Evolutionary conservation across 495 filamentous ascomycete species (phyloP), one percentile per base, ranked within the genome.

Genomic region (Aspergillus mulundensis): DNA sequence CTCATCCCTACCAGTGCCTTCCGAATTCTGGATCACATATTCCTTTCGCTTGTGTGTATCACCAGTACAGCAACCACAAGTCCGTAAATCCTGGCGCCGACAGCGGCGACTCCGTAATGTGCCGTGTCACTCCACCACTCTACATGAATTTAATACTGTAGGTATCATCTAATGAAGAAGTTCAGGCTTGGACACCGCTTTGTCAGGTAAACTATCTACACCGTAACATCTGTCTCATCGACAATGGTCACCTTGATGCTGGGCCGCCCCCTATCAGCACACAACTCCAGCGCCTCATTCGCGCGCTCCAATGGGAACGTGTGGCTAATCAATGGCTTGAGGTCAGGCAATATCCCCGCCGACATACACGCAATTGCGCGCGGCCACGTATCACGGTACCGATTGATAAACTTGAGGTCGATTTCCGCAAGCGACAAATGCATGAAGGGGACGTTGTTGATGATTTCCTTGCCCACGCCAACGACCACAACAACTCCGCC

Each of bases 321-420:
- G 70, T 94, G 89, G 19, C 89, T 93, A 18, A 96, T 79, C 24
- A 91, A 70, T 34, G 75, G 78, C 60, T 78, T 84, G 42, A 85
- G 66, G 51, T 86, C 76, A 10, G 32, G 7, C 16, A 86, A 44
- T n/a, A 85, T 72, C 0, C 75, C 78, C 14, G 79, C 76, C 53
- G 61, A 65, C 18, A 70, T 36, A 19, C 74, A 61, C 43, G 70
- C 51, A 40, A 87, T 82, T 0, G 77, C 81, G 0, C 75, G 75
- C 4, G 82, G 81, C 82, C 84, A 87, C 0, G 82, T 84, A 57
- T 85, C 81, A 24, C 72, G 67, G 57, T 85, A 87, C n/a, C 84
- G 76, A 51, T 85, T 84, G 53, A 84, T 85, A 61, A 85, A 84
- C 40, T 79, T 80, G 44, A 86, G 66, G 54, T 84, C 74, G 54